phyloP scores from a whole-genome alignment of 306 rosid genomes.

The Vigna hirtella region DNA sequence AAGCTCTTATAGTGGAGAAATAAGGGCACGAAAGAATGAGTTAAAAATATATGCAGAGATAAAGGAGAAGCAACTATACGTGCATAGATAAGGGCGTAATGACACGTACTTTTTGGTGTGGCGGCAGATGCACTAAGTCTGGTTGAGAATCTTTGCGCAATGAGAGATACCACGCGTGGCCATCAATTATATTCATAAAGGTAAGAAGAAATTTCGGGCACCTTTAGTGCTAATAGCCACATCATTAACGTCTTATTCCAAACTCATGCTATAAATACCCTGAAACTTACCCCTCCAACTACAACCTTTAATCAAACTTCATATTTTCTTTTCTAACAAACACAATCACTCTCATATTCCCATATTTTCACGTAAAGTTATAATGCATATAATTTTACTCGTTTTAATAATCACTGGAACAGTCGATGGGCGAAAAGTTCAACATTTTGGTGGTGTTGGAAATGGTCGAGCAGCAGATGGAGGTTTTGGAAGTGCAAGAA shows the following conservation, averaged over 20 bases:
- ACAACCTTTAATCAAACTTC: not conserved
- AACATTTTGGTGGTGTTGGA: not conserved
- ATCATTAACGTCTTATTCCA: slow-evolving; percentile 4
- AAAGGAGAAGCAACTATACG: slow-evolving; percentile 4
- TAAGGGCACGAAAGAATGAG: not conserved
- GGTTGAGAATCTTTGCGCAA: slow-evolving; percentile 47
- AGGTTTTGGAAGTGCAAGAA: not conserved
- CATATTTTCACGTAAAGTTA: slow-evolving; percentile 3
- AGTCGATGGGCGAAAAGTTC: slow-evolving; percentile 14
- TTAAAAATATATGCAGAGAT: not conserved
- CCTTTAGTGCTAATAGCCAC: slow-evolving; percentile 35
- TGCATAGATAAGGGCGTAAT: slow-evolving; percentile 7
- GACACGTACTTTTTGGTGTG: slow-evolving; percentile 46
- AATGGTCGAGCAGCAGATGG: too few relatives aligned
- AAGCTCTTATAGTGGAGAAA: slow-evolving; percentile 32
- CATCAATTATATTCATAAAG: slow-evolving; percentile 13
- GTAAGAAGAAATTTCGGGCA: slow-evolving; percentile 40
- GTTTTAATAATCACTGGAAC: slow-evolving; percentile 7
- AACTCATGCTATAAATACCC: slow-evolving; percentile 44
- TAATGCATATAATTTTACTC: slow-evolving; percentile 3
- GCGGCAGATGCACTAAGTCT: slow-evolving; percentile 54
- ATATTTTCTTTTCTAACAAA: not conserved
- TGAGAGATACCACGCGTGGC: slow-evolving; percentile 45
- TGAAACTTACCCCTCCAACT: slow-evolving; percentile 24
- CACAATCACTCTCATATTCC: not conserved